Conservation (phyloP, 257 asterid species). For the Solanum sparsipilum region DNA sequence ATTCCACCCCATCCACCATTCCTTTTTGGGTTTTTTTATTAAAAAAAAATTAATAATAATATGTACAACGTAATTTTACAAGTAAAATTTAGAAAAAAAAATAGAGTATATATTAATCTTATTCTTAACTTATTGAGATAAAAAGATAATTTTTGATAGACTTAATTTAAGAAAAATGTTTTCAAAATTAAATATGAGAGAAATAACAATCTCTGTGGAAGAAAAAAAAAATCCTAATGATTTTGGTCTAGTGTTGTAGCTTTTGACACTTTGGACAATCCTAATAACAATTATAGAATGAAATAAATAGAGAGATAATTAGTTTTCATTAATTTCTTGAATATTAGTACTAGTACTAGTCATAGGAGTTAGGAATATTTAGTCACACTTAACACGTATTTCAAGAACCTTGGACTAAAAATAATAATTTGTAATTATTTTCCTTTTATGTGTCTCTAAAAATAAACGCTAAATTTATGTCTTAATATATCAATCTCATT, state of each 20-base stretch:
- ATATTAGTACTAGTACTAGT: neutral
- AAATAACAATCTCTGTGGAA: no score
- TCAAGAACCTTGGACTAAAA: neutral
- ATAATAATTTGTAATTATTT: no score
- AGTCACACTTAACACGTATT: neutral
- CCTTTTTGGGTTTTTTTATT: neutral
- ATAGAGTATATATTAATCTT: neutral
- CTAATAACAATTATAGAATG: neutral
- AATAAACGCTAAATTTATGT: no score
- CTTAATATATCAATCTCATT: no score
- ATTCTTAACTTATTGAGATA: neutral
- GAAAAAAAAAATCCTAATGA: neutral
- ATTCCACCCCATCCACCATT: neutral
- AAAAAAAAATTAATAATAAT: no score
- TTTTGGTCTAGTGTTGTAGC: neutral
- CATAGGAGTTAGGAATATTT: neutral
- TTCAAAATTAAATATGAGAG: no score
- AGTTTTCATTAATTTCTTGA: neutral
- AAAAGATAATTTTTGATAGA: neutral
- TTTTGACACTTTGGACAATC: neutral
- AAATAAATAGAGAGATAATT: neutral
- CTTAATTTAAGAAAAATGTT: no score
- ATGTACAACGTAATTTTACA: neutral
- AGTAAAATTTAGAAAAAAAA: neutral
- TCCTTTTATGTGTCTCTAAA: no score